Evolutionary conservation across 2,329 filamentous ascomycete genomes (phyloP).

Genomic region (Zymoseptoria passerinii): DNA sequence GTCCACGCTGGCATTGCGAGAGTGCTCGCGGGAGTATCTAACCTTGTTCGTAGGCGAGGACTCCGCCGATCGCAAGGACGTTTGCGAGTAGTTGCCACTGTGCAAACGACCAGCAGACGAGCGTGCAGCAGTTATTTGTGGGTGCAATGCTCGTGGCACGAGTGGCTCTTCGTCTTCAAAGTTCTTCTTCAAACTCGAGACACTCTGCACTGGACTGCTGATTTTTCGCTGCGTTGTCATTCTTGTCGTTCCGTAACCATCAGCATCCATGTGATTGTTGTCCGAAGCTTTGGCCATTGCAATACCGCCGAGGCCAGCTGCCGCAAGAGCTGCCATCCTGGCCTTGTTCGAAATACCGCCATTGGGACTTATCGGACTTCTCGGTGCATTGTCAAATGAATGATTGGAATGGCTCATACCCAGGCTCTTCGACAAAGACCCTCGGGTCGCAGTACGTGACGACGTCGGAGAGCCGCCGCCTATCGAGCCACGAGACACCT

Average conservation of each 20-base stretch:
- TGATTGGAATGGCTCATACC: constrained; percentile 58
- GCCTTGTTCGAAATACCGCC: constrained; percentile 33
- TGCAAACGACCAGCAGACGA: constrained; percentile 56
- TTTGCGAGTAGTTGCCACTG: constrained; percentile 43
- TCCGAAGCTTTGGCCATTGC: constrained; percentile 58
- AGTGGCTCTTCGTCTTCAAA: constrained; percentile 53
- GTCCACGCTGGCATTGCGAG: constrained; percentile 42
- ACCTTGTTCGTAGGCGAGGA: constrained; percentile 50
- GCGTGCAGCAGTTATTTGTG: constrained; percentile 32
- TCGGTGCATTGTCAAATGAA: constrained; percentile 37
- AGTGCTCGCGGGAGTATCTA: constrained; percentile 45
- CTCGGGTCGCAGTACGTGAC: constrained; percentile 56
- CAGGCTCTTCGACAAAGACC: constrained; percentile 49
- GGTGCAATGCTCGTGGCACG: constrained; percentile 26
- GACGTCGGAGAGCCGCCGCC: constrained; percentile 47
- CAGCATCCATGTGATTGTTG: constrained; percentile 40
- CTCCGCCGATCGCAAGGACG: constrained; percentile 52
- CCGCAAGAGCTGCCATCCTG: constrained; percentile 31
- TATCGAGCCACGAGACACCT: constrained; percentile 53
- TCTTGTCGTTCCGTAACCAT: constrained; percentile 23
- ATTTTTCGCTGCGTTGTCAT: constrained; percentile 14
- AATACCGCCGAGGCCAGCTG: constrained; percentile 33
- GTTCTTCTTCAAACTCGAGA: constrained; percentile 53
- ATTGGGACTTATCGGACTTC: constrained; percentile 13
- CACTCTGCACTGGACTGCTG: constrained; percentile 78